Evolutionary conservation across 2,329 filamentous ascomycete genomes (phyloP), one percentile per base, ranked within the genome.

Genomic region (Aspergillus ochraceoroseus): DNA sequence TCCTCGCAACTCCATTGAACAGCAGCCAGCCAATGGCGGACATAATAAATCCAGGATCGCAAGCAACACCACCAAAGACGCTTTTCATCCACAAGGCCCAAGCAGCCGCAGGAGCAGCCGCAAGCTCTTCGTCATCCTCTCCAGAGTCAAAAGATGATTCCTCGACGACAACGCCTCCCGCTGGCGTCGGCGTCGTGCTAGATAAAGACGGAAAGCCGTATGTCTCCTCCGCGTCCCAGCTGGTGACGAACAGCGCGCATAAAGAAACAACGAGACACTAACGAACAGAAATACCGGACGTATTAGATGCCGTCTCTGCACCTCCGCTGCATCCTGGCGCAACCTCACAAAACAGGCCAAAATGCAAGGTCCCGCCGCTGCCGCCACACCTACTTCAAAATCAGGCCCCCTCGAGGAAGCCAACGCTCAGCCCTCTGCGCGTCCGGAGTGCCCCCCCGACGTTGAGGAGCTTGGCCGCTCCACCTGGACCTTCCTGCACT

Each of bases 401-500:
- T n/a, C 32, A 14, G 48, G 47, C 63, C 61, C 30, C 15, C 42
- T 69, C 9, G 57, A 66, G 38, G 43, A 70, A 3, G 41, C 64
- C 22, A 41, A n/a, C n/a, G n/a, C n/a, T n/a, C n/a, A n/a, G n/a
- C n/a, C n/a, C n/a, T n/a, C n/a, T n/a, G n/a, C n/a, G n/a, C n/a
- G n/a, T 15, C 15, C 13, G 22, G 85, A 94, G 65, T 96, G 90
- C 61, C 92, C 92, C 0, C 84, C 92, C 1, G 89, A 96, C 61
- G 87, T 95, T 49, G 87, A 94, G 60, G 69, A 74, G 11, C 80
- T 98, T 3, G 92, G 92, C 33, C 85, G 88, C 47, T 82, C 82
- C 45, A 86, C 87, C 8, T 98, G 92, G 92, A 95, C 88, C 0
- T 76, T 98, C 13, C 79, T 98, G 1, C 92, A 98, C 71, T 83